Evolutionary conservation across 192 early-diverging fungal genomes (phyloP).

Genomic region (Rhizophagus prolifer): DNA sequence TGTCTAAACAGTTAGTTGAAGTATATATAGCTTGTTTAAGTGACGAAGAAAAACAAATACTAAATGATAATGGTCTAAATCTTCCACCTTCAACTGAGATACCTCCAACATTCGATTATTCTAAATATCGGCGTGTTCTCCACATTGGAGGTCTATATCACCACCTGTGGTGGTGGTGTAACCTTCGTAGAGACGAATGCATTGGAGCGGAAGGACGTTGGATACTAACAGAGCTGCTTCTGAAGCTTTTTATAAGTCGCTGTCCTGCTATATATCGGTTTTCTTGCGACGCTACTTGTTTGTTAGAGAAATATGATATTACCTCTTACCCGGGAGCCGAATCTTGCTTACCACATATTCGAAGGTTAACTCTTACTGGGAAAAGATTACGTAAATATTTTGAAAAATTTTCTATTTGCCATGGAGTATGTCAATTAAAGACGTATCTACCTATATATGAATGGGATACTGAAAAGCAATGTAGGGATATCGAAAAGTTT

Average conservation of each 20-base stretch:
- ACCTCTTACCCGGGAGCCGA: not conserved
- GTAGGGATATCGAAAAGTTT: conserved; percentile 14
- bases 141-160: conserved; percentile 16
- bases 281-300: conserved; percentile 13
- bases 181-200: conserved; percentile 17
- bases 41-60: conserved; percentile 18
- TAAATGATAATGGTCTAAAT: conserved; percentile 17
- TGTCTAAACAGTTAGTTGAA: conserved; percentile 21
- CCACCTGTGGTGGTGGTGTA: conserved; percentile 18
- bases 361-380: conserved; percentile 1
- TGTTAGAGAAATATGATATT: conserved; percentile 2
- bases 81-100: conserved; percentile 8
- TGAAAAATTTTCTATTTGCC: conserved; percentile 5
- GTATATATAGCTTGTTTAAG: conserved; percentile 10
- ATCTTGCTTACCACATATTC: conserved; percentile 15
- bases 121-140: conserved; percentile 13
- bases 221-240: conserved; percentile 4
- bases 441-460: conserved; percentile 15
- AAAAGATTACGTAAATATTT: conserved; percentile 22
- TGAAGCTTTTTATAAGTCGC: conserved; percentile 11
- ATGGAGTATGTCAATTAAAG: conserved; percentile 11
- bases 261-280: conserved; percentile 10
- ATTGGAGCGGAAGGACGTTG: conserved; percentile 9
- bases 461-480: conserved; percentile 16
- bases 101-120: conserved; percentile 15